Evolutionary conservation across 2,329 filamentous ascomycete genomes (phyloP).

Genomic region (Apiospora hydei): DNA sequence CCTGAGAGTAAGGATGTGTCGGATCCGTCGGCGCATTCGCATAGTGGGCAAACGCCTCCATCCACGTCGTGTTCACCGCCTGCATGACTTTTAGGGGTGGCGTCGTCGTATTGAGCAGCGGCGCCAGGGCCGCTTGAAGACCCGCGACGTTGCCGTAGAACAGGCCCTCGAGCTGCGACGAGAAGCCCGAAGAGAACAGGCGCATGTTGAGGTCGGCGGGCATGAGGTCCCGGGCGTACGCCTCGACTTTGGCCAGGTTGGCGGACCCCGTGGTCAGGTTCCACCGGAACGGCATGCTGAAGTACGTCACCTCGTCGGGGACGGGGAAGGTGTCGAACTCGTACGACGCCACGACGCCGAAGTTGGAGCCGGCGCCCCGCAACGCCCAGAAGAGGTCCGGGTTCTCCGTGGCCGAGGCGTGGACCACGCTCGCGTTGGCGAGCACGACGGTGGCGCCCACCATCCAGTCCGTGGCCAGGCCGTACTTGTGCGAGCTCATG

Average conservation of each 20-base stretch:
- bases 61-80: slow-evolving; percentile 37
- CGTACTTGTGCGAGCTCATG: slow-evolving; percentile 50
- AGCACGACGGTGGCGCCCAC: slow-evolving; percentile 41
- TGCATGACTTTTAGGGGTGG: slow-evolving; percentile 42
- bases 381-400: slow-evolving; percentile 23
- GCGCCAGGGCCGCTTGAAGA: slow-evolving; percentile 42
- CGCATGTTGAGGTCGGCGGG: slow-evolving; percentile 51
- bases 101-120: slow-evolving; percentile 44
- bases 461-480: slow-evolving; percentile 54
- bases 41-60: slow-evolving; percentile 41
- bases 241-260: slow-evolving; percentile 57
- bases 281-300: slow-evolving; percentile 23
- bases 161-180: slow-evolving; percentile 47
- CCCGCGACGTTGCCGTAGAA: slow-evolving; percentile 47
- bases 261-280: not conserved
- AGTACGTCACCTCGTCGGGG: slow-evolving; percentile 22
- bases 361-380: slow-evolving; percentile 22
- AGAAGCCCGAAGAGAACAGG: slow-evolving; percentile 44
- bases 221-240: slow-evolving; percentile 42
- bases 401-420: slow-evolving; percentile 4
- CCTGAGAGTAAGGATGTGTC: slow-evolving; percentile 39
- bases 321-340: slow-evolving; percentile 17
- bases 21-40: slow-evolving; percentile 40
- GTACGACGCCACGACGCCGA: slow-evolving; percentile 20
- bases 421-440: slow-evolving; percentile 35